These are phyloP conservation scores for Calocybe gangraenosa DNA, from an alignment of 768 basidiomycete species.

Conservation along the genomic window DNA sequence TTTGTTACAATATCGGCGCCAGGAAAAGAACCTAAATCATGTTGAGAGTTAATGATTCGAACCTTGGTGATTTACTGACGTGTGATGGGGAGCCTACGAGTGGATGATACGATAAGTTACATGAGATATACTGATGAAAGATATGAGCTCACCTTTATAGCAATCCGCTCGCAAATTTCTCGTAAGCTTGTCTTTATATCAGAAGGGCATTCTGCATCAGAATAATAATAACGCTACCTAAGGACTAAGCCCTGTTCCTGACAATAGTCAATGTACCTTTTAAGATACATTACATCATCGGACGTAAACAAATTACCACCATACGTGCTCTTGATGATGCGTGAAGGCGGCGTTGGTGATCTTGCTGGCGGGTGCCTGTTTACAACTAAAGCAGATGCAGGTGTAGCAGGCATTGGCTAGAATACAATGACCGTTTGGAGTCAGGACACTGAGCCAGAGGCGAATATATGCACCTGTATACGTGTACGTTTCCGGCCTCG, in stretches of 20 bases:
- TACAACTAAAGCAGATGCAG: conserved; percentile 61
- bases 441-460: conserved; percentile 6
- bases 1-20: conserved; percentile 90
- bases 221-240: conserved; percentile 39
- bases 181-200: conserved; percentile 43
- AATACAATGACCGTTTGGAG: not conserved
- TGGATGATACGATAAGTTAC: conserved; percentile 7
- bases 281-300: conserved; percentile 79
- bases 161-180: conserved; percentile 85
- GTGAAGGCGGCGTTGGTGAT: conserved; percentile 79
- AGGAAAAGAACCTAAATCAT: conserved; percentile 71
- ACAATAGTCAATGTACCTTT: conserved; percentile 88
- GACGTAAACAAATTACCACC: conserved; percentile 85
- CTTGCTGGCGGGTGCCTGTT: conserved; percentile 68
- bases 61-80: conserved; percentile 40
- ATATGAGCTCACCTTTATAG: conserved; percentile 56
- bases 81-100: conserved; percentile 78
- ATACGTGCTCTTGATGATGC: conserved; percentile 85
- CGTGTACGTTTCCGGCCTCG: conserved; percentile 71
- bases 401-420: conserved; percentile 59
- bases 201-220: not conserved
- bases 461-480: conserved; percentile 33
- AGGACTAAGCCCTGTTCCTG: conserved; percentile 83
- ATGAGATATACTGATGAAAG: not conserved
- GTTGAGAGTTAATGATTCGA: not conserved